Conservation (phyloP, 2,329 filamentous ascomycete species). For the Scytalidium sp. region DNA sequence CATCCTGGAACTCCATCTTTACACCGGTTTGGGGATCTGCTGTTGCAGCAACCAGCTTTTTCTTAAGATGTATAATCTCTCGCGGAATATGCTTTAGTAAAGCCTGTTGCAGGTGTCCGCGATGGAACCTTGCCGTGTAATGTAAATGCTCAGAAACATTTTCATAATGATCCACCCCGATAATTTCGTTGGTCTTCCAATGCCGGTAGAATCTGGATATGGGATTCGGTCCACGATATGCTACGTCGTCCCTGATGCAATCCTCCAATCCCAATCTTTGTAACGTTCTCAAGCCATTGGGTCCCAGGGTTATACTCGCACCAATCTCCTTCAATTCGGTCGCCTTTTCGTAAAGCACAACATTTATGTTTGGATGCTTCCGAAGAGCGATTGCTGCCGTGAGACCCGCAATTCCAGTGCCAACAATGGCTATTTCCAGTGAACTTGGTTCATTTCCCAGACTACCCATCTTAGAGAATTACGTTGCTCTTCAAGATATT, state of each 20-base stretch:
- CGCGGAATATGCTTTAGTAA: conserved; percentile 28
- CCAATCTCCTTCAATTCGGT: conserved; percentile 33
- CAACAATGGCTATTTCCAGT: conserved; percentile 29
- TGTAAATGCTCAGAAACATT: conserved; percentile 28
- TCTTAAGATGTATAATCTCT: conserved; percentile 28
- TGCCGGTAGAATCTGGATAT: conserved; percentile 32
- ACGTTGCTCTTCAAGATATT: too few relatives aligned
- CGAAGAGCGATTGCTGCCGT: conserved; percentile 32
- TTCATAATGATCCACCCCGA: conserved; percentile 28
- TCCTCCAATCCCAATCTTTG: conserved; percentile 31
- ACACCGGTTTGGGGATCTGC: conserved; percentile 15
- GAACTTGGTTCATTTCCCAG: too few relatives aligned
- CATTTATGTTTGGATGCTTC: conserved; percentile 25
- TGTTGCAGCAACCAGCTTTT: conserved; percentile 20
- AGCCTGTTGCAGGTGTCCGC: conserved; percentile 32
- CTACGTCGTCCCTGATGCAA: conserved; percentile 29
- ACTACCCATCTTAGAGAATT: too few relatives aligned
- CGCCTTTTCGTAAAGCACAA: conserved; percentile 33
- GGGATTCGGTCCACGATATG: conserved; percentile 27
- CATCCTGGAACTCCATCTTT: conserved; percentile 27
- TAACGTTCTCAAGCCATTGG: conserved; percentile 34
- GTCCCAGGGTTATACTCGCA: conserved; percentile 34
- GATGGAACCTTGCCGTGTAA: conserved; percentile 32
- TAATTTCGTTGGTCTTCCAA: conserved; percentile 35
- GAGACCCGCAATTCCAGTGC: conserved; percentile 36